phyloP scores from a whole-genome alignment of 441 rosid species.

The Eutrema salsugineum region DNA sequence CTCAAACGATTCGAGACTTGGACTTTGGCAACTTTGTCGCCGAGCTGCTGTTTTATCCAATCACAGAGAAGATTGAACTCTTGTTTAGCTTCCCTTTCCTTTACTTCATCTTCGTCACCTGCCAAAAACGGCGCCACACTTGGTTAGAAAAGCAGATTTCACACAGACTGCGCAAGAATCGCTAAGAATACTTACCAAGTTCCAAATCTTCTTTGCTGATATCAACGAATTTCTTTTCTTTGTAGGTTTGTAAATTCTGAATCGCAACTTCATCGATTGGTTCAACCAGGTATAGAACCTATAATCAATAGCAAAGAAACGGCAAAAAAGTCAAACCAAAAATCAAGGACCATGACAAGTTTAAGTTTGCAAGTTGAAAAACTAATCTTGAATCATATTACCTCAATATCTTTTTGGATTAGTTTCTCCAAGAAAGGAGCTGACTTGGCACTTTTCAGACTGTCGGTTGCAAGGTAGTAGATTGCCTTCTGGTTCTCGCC shows the following conservation, averaged over 20 bases:
- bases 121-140: neutral
- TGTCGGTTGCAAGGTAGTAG: slow-evolving; percentile 87
- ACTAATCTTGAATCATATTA: slow-evolving; percentile 11
- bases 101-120: slow-evolving; percentile 95
- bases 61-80: slow-evolving; percentile 82
- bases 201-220: slow-evolving; percentile 98
- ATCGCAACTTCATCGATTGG: slow-evolving; percentile 99
- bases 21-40: slow-evolving; percentile 93
- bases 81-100: slow-evolving; percentile 78
- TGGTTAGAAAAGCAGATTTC: neutral
- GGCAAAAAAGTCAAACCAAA: neutral
- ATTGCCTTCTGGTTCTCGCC: slow-evolving; percentile 91
- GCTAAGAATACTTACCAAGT: slow-evolving; percentile 52
- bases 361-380: neutral
- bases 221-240: slow-evolving; percentile 96
- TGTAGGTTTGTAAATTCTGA: slow-evolving; percentile 91
- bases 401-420: slow-evolving; percentile 83
- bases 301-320: neutral
- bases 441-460: slow-evolving; percentile 83
- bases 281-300: slow-evolving; percentile 92
- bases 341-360: neutral
- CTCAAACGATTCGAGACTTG: slow-evolving; percentile 89
- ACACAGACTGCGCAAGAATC: neutral
- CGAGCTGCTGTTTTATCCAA: slow-evolving; percentile 96
- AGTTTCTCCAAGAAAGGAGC: slow-evolving; percentile 97